phyloP scores from a whole-genome alignment of 345 rosid species.

The Psidium guajava region DNA sequence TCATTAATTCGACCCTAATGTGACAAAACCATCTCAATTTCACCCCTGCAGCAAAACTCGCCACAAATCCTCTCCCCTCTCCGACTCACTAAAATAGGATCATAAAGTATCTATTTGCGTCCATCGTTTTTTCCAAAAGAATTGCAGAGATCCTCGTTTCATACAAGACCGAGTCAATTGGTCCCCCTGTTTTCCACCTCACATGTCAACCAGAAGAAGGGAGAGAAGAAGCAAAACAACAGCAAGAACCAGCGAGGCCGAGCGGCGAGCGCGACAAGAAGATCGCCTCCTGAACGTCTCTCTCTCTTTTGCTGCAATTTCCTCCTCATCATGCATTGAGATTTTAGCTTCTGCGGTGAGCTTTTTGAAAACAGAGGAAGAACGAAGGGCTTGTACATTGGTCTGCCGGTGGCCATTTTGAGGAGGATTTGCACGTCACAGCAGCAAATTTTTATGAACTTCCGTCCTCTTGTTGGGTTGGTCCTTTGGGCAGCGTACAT shows the following conservation, averaged over 20 bases:
- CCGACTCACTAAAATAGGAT: not conserved
- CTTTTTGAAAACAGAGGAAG: not conserved
- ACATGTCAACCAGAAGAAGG: not conserved
- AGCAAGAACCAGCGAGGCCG: not conserved
- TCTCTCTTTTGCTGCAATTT: not conserved
- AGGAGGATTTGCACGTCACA: not conserved
- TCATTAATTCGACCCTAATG: not conserved
- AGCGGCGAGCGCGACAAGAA: not conserved
- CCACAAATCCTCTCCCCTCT: not conserved
- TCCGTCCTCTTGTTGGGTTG: not conserved
- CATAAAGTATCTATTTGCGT: not conserved
- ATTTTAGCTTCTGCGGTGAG: not conserved
- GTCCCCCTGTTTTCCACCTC: constrained; percentile 11
- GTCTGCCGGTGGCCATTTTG: not conserved
- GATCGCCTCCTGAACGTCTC: not conserved
- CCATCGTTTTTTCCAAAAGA: constrained; percentile 17
- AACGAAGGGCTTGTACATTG: not conserved
- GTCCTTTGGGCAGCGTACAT: not conserved
- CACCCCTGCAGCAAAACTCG: not conserved
- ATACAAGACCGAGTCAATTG: constrained; percentile 31
- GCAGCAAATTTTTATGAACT: not conserved
- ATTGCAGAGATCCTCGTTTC: constrained; percentile 21
- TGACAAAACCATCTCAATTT: not conserved
- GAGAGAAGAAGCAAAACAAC: not conserved
- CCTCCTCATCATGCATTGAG: not conserved